Percentiles rank a stretch among this genome's conserved stretches.
Evolutionary conservation across 2,329 filamentous ascomycete genomes (phyloP).

Genomic region (Madurella mycetomatis): DNA sequence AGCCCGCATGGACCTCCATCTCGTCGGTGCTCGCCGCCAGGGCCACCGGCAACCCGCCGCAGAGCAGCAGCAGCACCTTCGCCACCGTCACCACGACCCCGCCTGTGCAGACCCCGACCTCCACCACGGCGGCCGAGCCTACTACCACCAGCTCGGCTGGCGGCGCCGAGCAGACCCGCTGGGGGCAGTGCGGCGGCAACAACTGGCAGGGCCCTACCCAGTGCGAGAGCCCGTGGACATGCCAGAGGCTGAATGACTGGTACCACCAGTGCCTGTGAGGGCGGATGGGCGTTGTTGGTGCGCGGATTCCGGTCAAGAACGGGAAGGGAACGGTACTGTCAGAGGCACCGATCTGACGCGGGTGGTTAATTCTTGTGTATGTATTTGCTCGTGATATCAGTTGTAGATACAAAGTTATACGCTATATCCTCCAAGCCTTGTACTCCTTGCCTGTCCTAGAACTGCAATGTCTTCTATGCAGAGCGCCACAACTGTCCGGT

Average conservation of each 20-base stretch:
- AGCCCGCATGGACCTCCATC: conserved; percentile 37
- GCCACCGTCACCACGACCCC: conserved; percentile 7
- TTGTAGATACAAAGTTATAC: no score
- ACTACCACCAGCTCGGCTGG: conserved; percentile 7
- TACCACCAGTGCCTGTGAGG: conserved; percentile 31
- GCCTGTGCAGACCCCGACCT: background rate
- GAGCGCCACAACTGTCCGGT: no score
- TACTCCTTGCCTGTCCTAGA: no score
- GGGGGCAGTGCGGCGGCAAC: conserved; percentile 30
- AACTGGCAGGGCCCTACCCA: conserved; percentile 28
- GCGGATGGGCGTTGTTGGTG: background rate
- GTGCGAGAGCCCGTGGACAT: conserved; percentile 30
- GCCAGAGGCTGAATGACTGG: conserved; percentile 27
- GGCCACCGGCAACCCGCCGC: conserved; percentile 22
- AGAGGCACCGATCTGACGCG: no score
- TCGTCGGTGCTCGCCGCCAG: conserved; percentile 34
- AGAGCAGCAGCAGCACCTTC: conserved; percentile 20
- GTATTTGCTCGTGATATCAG: no score
- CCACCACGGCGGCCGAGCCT: background rate
- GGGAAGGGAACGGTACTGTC: no score
- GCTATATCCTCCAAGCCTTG: no score
- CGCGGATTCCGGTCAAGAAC: no score
- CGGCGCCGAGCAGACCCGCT: conserved; percentile 21
- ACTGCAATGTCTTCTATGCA: no score
- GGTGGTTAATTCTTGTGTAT: no score